A percentile compares a stretch with the other conserved stretches of the same genome.
Evolutionary conservation across 108 stramenopile species (phyloP).

Genomic region (Bacterosira constricta): DNA sequence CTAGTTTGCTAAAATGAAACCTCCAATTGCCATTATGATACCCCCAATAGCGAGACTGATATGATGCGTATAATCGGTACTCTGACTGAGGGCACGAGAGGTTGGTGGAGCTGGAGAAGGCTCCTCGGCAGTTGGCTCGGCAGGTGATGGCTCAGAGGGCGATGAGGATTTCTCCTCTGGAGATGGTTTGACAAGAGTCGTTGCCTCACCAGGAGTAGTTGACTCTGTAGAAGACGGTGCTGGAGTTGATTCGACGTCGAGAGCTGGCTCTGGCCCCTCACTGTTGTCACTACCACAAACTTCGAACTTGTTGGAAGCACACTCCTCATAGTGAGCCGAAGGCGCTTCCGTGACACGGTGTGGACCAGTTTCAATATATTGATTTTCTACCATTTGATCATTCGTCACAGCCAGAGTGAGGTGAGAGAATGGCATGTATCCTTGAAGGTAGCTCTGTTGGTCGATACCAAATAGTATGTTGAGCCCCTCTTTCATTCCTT

Average conservation of each 20-base stretch:
- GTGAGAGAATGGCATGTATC: background rate
- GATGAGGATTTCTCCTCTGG: too few species aligned
- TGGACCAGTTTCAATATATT: background rate
- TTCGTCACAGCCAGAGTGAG: background rate
- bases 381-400: background rate
- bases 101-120: too few species aligned
- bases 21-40: background rate
- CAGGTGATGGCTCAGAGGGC: too few species aligned
- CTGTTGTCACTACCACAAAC: background rate
- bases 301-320: background rate
- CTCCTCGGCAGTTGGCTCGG: too few species aligned
- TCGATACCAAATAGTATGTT: background rate
- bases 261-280: background rate
- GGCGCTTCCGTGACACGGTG: background rate
- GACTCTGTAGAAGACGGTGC: too few species aligned
- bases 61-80: background rate
- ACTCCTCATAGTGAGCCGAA: background rate
- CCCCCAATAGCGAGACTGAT: background rate
- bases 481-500: background rate
- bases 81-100: background rate
- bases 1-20: background rate
- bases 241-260: too few species aligned
- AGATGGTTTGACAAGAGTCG: background rate
- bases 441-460: background rate
- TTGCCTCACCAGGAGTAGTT: too few species aligned